A percentile compares a stretch with the other conserved stretches of the same genome.
phyloP scores from a whole-genome alignment of 148 eudicot genomes.

The Fagopyrum homotropicum region DNA sequence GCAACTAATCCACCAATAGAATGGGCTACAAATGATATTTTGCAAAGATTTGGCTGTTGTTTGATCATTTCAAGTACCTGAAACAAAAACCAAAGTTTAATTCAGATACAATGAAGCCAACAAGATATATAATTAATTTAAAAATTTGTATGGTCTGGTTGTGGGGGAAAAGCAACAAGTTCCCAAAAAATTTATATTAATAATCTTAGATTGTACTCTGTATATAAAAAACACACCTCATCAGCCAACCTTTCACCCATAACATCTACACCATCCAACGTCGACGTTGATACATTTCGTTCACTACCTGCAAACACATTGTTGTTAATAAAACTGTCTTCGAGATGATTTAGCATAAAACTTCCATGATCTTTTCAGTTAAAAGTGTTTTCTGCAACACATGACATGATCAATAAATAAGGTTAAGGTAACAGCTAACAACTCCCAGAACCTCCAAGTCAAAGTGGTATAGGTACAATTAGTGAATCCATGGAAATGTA shows the following conservation, averaged over 20 bases:
- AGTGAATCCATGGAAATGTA: background rate
- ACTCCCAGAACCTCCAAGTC: background rate
- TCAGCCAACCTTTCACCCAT: constrained; percentile 87
- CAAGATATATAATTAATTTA: background rate
- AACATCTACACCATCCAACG: constrained; percentile 94
- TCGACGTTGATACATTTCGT: constrained; percentile 49
- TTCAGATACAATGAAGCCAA: background rate
- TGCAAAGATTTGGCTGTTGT: constrained; percentile 47
- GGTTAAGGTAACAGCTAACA: background rate
- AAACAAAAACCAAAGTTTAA: constrained; percentile 11
- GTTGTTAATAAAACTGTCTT: background rate
- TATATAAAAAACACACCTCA: constrained; percentile 52
- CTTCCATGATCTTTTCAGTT: background rate
- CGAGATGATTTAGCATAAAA: background rate
- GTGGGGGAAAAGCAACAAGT: background rate
- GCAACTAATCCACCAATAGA: constrained; percentile 96
- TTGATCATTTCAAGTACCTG: constrained; percentile 77
- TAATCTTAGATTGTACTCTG: background rate
- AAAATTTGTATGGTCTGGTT: background rate
- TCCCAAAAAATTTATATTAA: background rate
- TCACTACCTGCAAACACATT: constrained; percentile 64
- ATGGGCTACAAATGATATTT: constrained; percentile 92
- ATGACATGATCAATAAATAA: background rate
- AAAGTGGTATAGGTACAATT: background rate
- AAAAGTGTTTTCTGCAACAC: background rate